Base-by-base conservation (phyloP, 129 eudicot genomes). In the Ambrosia trifida region DNA sequence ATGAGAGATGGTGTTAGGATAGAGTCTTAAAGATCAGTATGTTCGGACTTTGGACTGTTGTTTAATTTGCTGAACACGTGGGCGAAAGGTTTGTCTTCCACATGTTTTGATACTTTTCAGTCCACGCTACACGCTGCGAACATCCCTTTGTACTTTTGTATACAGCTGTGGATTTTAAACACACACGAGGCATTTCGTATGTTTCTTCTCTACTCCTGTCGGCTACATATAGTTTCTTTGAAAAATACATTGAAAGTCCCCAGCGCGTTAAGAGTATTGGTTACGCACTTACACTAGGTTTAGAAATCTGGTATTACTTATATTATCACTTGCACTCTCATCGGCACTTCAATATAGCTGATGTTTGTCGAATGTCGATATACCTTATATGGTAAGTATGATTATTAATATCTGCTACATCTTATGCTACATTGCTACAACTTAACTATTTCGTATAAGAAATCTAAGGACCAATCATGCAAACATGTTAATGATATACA, bases 241-340 rank as follows among this genome's bases (percentile, higher is more conserved):
- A 52, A 11, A 52, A 52, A 3, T 16, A 18, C 5, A 18, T 52
- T 52, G 7, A 3, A 18, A 52, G 58, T 52, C 51, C 50, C 4
- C 31, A 64, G 18, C 7, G 19, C 44, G 66, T 36, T 38, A 7
- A 16, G 24, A 2, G 3, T 35, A 16, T 11, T 16, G 41, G 16
- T 10, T 64, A 20, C 52, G 19, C 69, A 64, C 9, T 10, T 64
- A 44, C 52, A 19, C 69, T 24, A 40, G 20, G 69, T 54, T 10
- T 54, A 20, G 61, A 5, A 54, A 20, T 54, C 9, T 54, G 61
- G 61, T 54, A 18, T 52, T 18, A 52, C 31, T 52, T 52, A 28
- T 18, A 18, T 52, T 52, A 17, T 52, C 7, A 6, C 59, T 17
- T 64, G 49, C 30, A n/a, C 11, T 63, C 30, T 64, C 50, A 57